Base-by-base conservation (phyloP, 768 basidiomycete species). In the Hygrocybe punicea region DNA sequence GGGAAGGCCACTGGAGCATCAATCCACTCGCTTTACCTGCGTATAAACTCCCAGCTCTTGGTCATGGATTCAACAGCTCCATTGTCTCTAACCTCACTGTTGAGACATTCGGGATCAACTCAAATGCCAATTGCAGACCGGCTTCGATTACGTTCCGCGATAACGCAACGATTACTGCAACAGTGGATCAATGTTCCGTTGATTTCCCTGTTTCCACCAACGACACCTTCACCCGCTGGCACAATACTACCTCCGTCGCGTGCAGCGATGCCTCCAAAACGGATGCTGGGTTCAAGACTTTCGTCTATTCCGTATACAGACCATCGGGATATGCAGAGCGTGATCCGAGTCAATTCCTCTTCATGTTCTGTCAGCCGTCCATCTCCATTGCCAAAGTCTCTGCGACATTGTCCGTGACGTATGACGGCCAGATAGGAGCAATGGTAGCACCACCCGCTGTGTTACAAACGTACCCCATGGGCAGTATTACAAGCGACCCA, bases 331-430 rank as follows among this genome's bases (percentile, higher is more conserved):
- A 36, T 24, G 23, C 16, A 17, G 24, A 6, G 4, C 13, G n/a
- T 11, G 19, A 21, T 25, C 33, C 51, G 17, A 24, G 19, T 5
- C 35, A 40, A 17, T 53, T 53, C 23, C 14, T 53, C 17, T 29
- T 53, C 35, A 53, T 53, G 39, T 53, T 53, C 34, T 53, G 35
- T 24, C 34, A 40, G 19, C 51, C 51, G 6, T 33, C 37, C 39
- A 53, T 53, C 8, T 53, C 35, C 9, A 40, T 53, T 10, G 35
- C 36, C 17, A 53, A 53, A 24, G 35, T 53, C 13, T 37, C 23
- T 21, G 51, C 51, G 35, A 53, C 34, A 9, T n/a, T 53, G 16
- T 37, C 36, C 34, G 34, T 53, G n/a, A 24, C 34, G 14, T 10
- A 11, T 13, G 33, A 37, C 11, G 36, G 34, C 34, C 33, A 17